phyloP scores from a whole-genome alignment of 106 monocot genomes.

The Acanthochlamys bracteata region DNA sequence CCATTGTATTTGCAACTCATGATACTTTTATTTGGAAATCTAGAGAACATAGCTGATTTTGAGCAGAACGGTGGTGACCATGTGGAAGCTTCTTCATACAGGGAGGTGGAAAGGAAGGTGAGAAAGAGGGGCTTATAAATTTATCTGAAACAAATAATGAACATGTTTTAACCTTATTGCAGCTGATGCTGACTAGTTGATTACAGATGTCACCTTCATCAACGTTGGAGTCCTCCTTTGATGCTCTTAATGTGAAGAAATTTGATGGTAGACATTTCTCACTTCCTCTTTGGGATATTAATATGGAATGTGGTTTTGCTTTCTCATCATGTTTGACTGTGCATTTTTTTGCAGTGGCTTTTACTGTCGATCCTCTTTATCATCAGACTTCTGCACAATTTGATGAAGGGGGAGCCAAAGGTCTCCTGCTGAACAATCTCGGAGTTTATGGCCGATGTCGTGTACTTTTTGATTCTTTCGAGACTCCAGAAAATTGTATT shows the following conservation, averaged over 20 bases:
- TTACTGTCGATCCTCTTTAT: conserved; percentile 95
- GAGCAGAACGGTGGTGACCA: conserved; percentile 9
- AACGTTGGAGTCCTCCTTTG: conserved; percentile 91
- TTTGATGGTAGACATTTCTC: conserved; percentile 63
- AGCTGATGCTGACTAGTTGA: background rate
- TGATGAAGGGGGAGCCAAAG: conserved; percentile 99
- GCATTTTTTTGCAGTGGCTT: conserved; percentile 52
- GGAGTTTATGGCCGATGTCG: conserved; percentile 82
- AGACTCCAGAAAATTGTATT: conserved; percentile 56
- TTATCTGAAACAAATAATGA: background rate
- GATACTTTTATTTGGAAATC: background rate
- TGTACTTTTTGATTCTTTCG: conserved; percentile 96
- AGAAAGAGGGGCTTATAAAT: background rate
- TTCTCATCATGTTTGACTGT: conserved; percentile 1
- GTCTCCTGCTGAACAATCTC: conserved; percentile 83
- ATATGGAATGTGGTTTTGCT: background rate
- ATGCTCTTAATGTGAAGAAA: conserved; percentile 95
- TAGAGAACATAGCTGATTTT: conserved; percentile 22
- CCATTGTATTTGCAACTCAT: too few species aligned
- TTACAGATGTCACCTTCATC: conserved; percentile 82
- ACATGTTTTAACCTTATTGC: background rate
- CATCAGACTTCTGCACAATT: conserved; percentile 98
- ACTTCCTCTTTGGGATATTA: background rate
- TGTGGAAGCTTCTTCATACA: conserved; percentile 30
- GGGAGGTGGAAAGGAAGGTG: conserved; percentile 55